A percentile compares a stretch with the other conserved stretches of the same genome.
Conservation (phyloP, 352 stramenopile genomes). For the Globisporangium yorkense region DNA sequence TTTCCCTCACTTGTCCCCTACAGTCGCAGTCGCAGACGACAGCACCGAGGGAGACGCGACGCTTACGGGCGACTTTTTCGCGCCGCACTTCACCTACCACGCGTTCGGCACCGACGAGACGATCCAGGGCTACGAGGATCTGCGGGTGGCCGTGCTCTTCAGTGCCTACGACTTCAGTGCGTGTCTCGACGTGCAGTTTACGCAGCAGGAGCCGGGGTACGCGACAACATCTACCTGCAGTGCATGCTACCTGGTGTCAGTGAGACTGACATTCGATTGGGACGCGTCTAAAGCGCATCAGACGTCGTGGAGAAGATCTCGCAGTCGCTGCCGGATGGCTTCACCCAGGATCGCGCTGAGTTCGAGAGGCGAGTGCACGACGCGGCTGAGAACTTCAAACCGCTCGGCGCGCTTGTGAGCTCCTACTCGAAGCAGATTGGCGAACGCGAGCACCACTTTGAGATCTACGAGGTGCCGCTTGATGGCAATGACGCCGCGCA, state of each 20-base stretch:
- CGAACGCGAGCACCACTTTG: constrained; percentile 28
- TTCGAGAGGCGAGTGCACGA: constrained; percentile 25
- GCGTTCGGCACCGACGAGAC: constrained; percentile 68
- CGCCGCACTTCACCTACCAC: constrained; percentile 77
- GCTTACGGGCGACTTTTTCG: constrained; percentile 38
- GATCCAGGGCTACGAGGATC: constrained; percentile 56
- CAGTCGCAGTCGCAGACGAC: constrained; percentile 15
- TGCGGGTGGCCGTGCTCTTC: constrained; percentile 53
- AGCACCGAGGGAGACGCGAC: constrained; percentile 25
- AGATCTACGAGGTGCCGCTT: constrained; percentile 63
- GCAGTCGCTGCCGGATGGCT: constrained; percentile 33
- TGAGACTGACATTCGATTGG: neutral
- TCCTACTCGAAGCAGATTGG: constrained; percentile 29
- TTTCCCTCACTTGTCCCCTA: neutral
- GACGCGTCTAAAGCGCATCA: constrained; percentile 25
- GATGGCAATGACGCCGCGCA: constrained; percentile 50
- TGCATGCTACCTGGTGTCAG: neutral
- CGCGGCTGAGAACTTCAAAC: constrained; percentile 23
- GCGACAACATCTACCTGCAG: neutral
- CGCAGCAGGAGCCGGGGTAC: constrained; percentile 42
- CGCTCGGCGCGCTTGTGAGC: constrained; percentile 32
- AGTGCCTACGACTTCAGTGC: constrained; percentile 61
- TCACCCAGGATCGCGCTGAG: constrained; percentile 33
- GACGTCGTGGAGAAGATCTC: constrained; percentile 46
- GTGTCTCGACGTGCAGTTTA: constrained; percentile 46